Evolutionary conservation across 176 grass and related monocot species (phyloP), one percentile per base, ranked within the genome.

Genomic region (Chrysopogon serrulatus): DNA sequence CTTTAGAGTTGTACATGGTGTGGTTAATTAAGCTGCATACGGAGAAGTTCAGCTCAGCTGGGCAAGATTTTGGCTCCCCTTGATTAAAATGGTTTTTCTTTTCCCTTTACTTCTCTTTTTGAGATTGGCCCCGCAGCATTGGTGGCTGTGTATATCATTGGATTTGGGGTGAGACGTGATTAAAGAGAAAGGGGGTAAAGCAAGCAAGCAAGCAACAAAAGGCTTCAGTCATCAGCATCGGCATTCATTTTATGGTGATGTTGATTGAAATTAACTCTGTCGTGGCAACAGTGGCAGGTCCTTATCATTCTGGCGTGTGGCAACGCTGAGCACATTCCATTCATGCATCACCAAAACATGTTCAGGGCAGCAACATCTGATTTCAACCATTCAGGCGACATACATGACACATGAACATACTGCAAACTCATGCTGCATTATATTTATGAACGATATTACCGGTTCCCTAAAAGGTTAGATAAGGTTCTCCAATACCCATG

Each of bases 321-420:
- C 40, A 16, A 28, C n/a, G 28, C 15, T 42, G 37, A 6, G 67
- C 67, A 70, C 37, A 42, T 42, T 42, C 14, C 36, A 42, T 43
- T 28, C 40, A 71, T 30, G 40, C 40, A 28, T 71, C 68, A 70
- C 37, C 35, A 69, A 70, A 69, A 70, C 68, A 27, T 71, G 39
- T 41, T 70, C n/a, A 41, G 1, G 11, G 37, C 23, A 71, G 68
- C 68, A 71, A 3, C 41, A 30, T 67, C 42, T 27, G 42, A 80
- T n/a, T n/a, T n/a, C n/a, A n/a, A n/a, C n/a, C n/a, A 80, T 68
- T 68, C 78, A 68, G 78, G 32, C 5, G 11, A n/a, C 77, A 66
- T 2, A 11, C 16, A 34, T 24, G 24, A 59, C 35, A 72, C 4
- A 14, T 13, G 39, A 24, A 44, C 27, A 18, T 66, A 48, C 77